Percentiles rank a stretch among this genome's conserved stretches.
Conservation (phyloP, 2,329 filamentous ascomycete genomes). For the Colletotrichum lini region DNA sequence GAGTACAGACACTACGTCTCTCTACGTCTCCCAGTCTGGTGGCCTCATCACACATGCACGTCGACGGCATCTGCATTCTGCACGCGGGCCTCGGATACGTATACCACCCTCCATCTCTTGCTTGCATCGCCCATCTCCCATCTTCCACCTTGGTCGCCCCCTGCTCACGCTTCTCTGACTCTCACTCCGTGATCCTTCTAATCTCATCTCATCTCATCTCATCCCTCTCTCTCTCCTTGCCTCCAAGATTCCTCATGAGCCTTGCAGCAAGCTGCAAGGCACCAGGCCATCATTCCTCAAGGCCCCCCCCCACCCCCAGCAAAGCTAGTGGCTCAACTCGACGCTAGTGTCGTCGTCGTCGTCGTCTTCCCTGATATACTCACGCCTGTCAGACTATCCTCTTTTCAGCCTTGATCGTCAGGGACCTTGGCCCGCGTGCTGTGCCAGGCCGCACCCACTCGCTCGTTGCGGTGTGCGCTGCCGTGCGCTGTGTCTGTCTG, state of each 20-base stretch:
- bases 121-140: constrained; percentile 7
- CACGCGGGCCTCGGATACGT: constrained; percentile 27
- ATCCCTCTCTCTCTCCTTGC: neutral
- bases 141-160: neutral
- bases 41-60: neutral
- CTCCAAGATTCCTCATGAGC: constrained; percentile 8
- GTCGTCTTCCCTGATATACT: constrained; percentile 4
- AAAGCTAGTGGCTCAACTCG: constrained; percentile 14
- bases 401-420: constrained; percentile 39
- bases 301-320: neutral
- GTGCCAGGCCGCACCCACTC: constrained; percentile 16
- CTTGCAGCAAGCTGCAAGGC: constrained; percentile 18
- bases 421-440: constrained; percentile 39
- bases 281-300: constrained; percentile 22
- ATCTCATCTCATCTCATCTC: neutral
- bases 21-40: constrained; percentile 1
- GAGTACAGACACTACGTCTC: neutral
- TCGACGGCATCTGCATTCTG: constrained; percentile 3
- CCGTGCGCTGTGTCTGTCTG: constrained; percentile 24
- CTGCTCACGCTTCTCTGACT: neutral
- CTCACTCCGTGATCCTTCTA: neutral
- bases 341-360: neutral
- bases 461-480: constrained; percentile 19
- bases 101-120: constrained; percentile 29
- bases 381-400: constrained; percentile 33